These are phyloP conservation scores for Amborella trichopoda DNA, from an alignment of 164 flowering plant genomes.

Conservation along the genomic window DNA sequence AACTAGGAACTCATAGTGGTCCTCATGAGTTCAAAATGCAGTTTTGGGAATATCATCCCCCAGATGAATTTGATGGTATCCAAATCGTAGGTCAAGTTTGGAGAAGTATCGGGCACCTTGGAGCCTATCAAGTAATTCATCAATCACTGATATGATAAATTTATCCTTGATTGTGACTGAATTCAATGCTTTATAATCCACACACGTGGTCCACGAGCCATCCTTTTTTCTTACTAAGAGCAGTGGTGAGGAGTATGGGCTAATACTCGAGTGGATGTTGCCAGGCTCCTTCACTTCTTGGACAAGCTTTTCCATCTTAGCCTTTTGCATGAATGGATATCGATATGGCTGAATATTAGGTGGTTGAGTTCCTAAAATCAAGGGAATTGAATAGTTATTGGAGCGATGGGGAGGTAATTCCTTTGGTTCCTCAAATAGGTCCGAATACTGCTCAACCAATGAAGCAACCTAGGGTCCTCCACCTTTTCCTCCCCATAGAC, in stretches of 20 bases:
- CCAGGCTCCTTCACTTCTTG: no score
- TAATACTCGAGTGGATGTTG: no score
- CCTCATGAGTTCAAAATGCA: not conserved
- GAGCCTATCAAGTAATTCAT: not conserved
- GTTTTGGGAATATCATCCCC: not conserved
- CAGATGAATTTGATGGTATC: not conserved
- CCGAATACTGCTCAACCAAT: not conserved
- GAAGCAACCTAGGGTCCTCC: not conserved
- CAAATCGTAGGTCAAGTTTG: no score
- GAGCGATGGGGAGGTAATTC: not conserved
- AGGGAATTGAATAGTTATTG: not conserved
- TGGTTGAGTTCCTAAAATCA: not conserved
- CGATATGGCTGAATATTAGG: not conserved
- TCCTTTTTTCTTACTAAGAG: no score
- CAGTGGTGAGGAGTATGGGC: no score
- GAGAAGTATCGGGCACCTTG: not conserved
- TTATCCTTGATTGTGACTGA: not conserved
- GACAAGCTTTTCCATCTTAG: no score
- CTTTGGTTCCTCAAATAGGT: not conserved
- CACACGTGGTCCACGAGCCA: no score
- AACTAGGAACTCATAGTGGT: not conserved
- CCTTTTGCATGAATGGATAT: not conserved
- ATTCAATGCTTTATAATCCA: not conserved
- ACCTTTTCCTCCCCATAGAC: not conserved
- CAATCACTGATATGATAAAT: not conserved